These are phyloP conservation scores for Vickermania spadyakhi DNA, from an alignment of 208 protist species.

Conservation along the genomic window DNA sequence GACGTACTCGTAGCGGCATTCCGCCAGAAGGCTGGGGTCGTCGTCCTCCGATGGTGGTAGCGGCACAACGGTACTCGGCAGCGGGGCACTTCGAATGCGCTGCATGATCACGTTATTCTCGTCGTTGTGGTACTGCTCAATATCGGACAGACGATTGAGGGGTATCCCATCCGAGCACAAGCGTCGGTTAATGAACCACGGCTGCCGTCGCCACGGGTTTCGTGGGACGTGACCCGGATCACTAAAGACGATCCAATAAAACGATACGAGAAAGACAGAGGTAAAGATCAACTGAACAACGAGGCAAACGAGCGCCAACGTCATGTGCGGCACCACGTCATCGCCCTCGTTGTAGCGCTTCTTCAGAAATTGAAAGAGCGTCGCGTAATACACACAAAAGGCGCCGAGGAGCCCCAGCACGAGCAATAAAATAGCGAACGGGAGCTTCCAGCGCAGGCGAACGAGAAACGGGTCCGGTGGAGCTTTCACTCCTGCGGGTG, in stretches of 20 bases:
- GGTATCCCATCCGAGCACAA: neutral
- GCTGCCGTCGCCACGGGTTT: neutral
- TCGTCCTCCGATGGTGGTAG: too few relatives aligned
- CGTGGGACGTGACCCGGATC: neutral
- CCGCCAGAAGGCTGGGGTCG: neutral
- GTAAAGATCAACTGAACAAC: neutral
- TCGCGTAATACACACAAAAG: neutral
- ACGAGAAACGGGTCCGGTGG: slow-evolving; percentile 1
- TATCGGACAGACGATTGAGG: neutral
- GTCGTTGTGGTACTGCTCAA: neutral
- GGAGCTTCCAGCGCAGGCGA: neutral
- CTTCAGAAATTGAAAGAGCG: neutral
- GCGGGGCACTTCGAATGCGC: neutral
- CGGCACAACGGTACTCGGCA: neutral
- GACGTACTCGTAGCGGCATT: neutral
- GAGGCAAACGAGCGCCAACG: neutral
- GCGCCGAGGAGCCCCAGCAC: neutral
- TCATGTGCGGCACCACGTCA: neutral
- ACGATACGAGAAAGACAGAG: neutral
- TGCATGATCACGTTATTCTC: neutral
- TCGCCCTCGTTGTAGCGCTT: neutral
- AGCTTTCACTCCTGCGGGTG: slow-evolving; percentile 9
- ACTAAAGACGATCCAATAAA: neutral
- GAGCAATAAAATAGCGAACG: neutral
- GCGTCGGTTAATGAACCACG: neutral